Percentiles rank a stretch among this genome's conserved stretches.
Evolutionary conservation across 2,329 filamentous ascomycete species (phyloP).

Genomic region (Fusarium musae): DNA sequence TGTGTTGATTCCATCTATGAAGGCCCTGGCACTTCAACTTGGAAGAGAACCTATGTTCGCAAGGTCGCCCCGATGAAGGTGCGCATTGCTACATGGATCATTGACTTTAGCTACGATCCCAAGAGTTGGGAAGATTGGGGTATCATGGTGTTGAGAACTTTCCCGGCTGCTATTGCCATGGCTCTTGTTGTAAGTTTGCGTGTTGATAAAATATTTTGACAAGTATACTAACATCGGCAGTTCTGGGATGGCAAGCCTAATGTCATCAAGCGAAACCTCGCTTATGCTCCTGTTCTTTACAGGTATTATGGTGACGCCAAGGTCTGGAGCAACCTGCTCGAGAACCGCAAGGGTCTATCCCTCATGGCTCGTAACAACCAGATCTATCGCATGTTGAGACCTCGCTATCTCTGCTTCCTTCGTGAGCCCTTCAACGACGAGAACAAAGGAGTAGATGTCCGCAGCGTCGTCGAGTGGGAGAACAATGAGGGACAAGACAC

Average conservation of each 20-base stretch:
- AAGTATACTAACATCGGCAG: neutral
- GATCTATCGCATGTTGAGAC: constrained; percentile 37
- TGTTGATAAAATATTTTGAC: fast-evolving
- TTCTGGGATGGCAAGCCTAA: constrained; percentile 41
- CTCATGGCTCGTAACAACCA: constrained; percentile 39
- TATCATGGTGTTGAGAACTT: constrained; percentile 39
- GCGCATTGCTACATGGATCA: constrained; percentile 43
- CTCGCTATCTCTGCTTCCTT: constrained; percentile 43
- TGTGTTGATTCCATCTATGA: constrained; percentile 42
- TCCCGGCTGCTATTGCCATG: constrained; percentile 43
- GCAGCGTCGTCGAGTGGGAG: constrained; percentile 40
- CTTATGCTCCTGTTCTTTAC: constrained; percentile 42
- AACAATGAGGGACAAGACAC: constrained; percentile 32
- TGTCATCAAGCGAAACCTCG: constrained; percentile 20
- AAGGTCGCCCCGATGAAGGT: constrained; percentile 43
- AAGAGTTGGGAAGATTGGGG: constrained; percentile 43
- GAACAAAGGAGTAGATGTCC: constrained; percentile 40
- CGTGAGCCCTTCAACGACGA: constrained; percentile 38
- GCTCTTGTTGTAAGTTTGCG: constrained; percentile 35
- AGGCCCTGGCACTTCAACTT: constrained; percentile 41
- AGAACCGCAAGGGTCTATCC: constrained; percentile 39
- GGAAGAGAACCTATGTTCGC: constrained; percentile 44
- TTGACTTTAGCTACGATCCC: constrained; percentile 43
- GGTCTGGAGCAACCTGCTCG: constrained; percentile 44
- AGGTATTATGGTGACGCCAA: constrained; percentile 40